These are phyloP conservation scores for Agarophyton chilense DNA, from an alignment of 23 red algal species.

Conservation along the genomic window DNA sequence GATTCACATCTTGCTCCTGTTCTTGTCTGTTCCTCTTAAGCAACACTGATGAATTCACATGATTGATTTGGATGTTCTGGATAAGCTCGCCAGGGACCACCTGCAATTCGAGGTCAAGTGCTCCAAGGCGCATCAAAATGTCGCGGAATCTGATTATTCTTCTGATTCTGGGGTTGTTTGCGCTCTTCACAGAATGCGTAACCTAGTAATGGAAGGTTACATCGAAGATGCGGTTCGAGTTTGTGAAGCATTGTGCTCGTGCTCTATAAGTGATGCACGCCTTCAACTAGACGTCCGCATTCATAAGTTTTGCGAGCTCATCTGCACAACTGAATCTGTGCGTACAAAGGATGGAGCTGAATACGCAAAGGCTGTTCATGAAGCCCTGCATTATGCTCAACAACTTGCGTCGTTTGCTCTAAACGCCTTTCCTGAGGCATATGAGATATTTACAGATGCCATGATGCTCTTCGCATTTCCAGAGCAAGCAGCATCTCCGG, in stretches of 20 bases:
- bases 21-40: not conserved
- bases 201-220: constrained; percentile 43
- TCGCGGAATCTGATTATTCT: not conserved
- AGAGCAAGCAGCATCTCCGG: constrained; percentile 5
- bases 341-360: constrained; percentile 13
- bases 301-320: constrained; percentile 54
- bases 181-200: constrained; percentile 42
- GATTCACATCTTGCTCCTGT: not conserved
- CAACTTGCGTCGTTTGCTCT: constrained; percentile 56
- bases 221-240: constrained; percentile 34
- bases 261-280: constrained; percentile 30
- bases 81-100: constrained; percentile 42
- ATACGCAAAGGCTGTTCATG: constrained; percentile 10
- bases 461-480: constrained; percentile 55
- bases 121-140: not conserved
- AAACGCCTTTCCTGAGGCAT: constrained; percentile 64
- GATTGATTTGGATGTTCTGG: constrained; percentile 65
- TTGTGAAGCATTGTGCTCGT: not conserved
- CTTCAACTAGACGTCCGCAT: constrained; percentile 61
- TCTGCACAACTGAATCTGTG: constrained; percentile 29
- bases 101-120: constrained; percentile 44
- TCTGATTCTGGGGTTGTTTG: constrained; percentile 32
- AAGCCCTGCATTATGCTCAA: constrained; percentile 41
- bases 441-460: constrained; percentile 36
- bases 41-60: constrained; percentile 42